Base-by-base conservation (phyloP, 495 filamentous ascomycete species). In the Talaromyces borbonicus region DNA sequence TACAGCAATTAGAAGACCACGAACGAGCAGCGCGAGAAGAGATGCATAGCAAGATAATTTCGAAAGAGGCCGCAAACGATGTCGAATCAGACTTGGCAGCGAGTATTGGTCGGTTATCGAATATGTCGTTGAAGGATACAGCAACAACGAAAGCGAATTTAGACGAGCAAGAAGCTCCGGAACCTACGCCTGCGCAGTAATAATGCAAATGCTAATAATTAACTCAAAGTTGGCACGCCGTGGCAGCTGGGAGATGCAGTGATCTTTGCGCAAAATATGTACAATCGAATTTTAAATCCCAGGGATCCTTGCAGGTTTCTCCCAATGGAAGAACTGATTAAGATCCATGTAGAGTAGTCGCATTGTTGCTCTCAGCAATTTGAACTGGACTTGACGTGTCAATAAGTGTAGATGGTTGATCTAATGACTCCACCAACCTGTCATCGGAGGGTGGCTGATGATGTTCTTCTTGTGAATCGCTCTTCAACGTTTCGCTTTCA, bases 1-100 rank as follows among this genome's bases (percentile, higher is more conserved):
- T 77, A 16, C 67, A 65, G 50, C 63, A 63, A 40, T 54, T 72
- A 35, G 65, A 69, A 60, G 62, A 51, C 39, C 52, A 61, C 53
- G 63, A 65, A 32, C 60, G 65, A 32, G 57, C 57, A 20, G 59
- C 61, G 29, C 55, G 57, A 20, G 61, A 66, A 57, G 57, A 43
- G 46, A 48, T 31, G 57, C 53, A 22, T 43, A 61, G 27, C 25
- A 52, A 25, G 30, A n/a, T n/a, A n/a, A n/a, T n/a, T n/a, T n/a
- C 42, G 12, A 20, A 32, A 44, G 52, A 51, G 20, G 15, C 30
- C 8, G 29, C 16, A 31, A 43, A 53, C 29, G 33, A 61, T 18
- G 8, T 38, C 35, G 65, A 66, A 2, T 46, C 59, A 9, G 57
- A 55, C 32, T 54, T 72, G 42, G 62, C 66, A 22, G 59, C 62